Base-by-base conservation (phyloP, 805 yeast species). In the Lipomyces anomalus region DNA sequence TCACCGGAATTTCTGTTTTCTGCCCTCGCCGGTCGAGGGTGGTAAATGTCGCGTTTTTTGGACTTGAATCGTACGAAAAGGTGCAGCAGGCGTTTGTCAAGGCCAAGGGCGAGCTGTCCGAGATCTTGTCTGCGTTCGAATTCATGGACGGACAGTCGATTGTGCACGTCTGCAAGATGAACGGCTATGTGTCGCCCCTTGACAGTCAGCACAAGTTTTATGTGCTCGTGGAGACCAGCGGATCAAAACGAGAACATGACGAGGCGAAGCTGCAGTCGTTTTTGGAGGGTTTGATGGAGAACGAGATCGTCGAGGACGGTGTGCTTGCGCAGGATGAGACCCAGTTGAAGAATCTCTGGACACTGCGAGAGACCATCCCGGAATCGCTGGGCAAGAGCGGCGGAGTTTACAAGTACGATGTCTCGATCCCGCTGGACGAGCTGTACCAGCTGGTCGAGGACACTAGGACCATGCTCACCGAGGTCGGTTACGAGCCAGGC, bases 391-490 rank as follows among this genome's bases (percentile, higher is more conserved):
- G 84, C 41, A 73, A 76, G 49, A 79, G 73, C 30, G 97, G 98
- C 42, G 98, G 97, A 57, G 97, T 90, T 42, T 92, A 90, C 72
- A 92, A 92, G 69, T 92, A 92, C 62, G 98, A 92, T 59, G 96
- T 92, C 32, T 88, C 97, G 2, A 69, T 92, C 48, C 97, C 97
- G 29, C 73, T 92, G 54, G 71, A 75, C 18, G 85, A 80, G 43
- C 72, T 92, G 67, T 92, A 88, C 62, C 82, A 82, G 9, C 69
- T 92, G 42, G 95, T 90, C 20, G 84, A 79, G 38, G 95, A 82
- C 4, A 80, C 81, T n/a, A 76, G 81, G 55, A 78, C 66, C 37
- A 75, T 75, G 57, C 70, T 92, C 52, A 59, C 49, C 1, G 78
- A 72, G 28, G 67, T 80, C 20, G 85, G 83, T 43, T 78, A 74